Base-by-base conservation (phyloP, 805 yeast genomes). In the Metschnikowia santaceciliae region DNA sequence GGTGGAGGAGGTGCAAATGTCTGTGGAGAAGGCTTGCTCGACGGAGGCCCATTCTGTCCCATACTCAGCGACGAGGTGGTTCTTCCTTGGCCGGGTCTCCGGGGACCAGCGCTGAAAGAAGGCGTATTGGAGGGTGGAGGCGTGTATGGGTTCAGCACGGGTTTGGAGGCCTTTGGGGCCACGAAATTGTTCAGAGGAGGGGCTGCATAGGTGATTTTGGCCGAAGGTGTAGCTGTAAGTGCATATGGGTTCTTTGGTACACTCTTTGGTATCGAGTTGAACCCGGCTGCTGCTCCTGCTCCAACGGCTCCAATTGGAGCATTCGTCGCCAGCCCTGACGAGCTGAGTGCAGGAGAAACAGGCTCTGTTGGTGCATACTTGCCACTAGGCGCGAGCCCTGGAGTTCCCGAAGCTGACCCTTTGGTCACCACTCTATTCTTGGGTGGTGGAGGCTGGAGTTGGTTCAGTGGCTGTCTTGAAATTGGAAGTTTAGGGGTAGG, bases 131-230 rank as follows among this genome's bases (percentile, higher is more conserved):
- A 22, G 2, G 44, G 32, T 8, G 47, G 40, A 8, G 58, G 58
- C 10, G 58, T 46, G 33, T 55, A 55, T 13, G 58, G 58, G 44
- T 55, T 55, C 23, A 46, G 49, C 19, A 47, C 46, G 23, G 46
- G 56, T 15, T 48, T 30, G 5, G 56, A 38, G 3, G 57, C 45
- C 14, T 53, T 54, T 30, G 63, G 57, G 2, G 58, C 47, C 35
- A 51, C 53, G 33, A 51, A 53, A 33, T 56, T 52, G 20, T 57
- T 57, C 32, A 59, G 40, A 19, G 67, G 61, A 15, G 72, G 63
- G 45, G 75, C 67, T 15, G 73, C 69, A 53, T 74, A 67, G 5
- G 72, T 64, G 49, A 62, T 67, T 47, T 61, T 52, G 19, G 69
- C 52, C 1, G 60, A 42, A 0, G 56, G 46, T 7, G 59, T 42